phyloP scores from a whole-genome alignment of 805 yeast genomes.

The Schizosaccharomyces japonicus region DNA sequence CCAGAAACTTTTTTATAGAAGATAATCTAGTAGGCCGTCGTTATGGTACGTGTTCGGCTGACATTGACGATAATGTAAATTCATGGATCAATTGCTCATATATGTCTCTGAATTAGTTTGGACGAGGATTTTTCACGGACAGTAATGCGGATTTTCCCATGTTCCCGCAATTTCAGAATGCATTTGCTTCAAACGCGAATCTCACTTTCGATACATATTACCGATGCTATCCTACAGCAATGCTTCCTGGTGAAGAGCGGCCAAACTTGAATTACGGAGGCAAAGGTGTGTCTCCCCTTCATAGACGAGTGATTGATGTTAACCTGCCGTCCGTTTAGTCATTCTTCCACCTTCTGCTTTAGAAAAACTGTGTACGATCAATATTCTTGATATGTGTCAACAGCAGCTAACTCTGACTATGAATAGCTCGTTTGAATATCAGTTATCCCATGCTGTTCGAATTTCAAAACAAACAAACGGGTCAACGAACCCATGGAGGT shows the following conservation, averaged over 20 bases:
- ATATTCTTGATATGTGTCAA: background rate
- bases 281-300: conserved; percentile 19
- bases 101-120: conserved; percentile 1
- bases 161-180: conserved; percentile 1
- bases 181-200: conserved; percentile 6
- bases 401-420: too few relatives aligned
- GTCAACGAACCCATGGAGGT: conserved; percentile 58
- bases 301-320: background rate
- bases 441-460: conserved; percentile 91
- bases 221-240: conserved; percentile 73
- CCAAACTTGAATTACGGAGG: conserved; percentile 79
- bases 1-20: too few relatives aligned
- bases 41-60: too few relatives aligned
- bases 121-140: background rate
- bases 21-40: too few relatives aligned
- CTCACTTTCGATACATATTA: conserved; percentile 57
- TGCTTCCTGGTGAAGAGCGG: conserved; percentile 55
- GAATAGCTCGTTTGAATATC: conserved; percentile 51
- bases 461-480: conserved; percentile 40
- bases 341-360: conserved; percentile 84
- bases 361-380: conserved; percentile 32
- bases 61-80: too few relatives aligned
- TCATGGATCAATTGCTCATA: too few relatives aligned
- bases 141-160: background rate
- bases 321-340: conserved; percentile 22